Evolutionary conservation across 2,329 filamentous ascomycete species (phyloP).

Genomic region (Hypoxylon sp.): DNA sequence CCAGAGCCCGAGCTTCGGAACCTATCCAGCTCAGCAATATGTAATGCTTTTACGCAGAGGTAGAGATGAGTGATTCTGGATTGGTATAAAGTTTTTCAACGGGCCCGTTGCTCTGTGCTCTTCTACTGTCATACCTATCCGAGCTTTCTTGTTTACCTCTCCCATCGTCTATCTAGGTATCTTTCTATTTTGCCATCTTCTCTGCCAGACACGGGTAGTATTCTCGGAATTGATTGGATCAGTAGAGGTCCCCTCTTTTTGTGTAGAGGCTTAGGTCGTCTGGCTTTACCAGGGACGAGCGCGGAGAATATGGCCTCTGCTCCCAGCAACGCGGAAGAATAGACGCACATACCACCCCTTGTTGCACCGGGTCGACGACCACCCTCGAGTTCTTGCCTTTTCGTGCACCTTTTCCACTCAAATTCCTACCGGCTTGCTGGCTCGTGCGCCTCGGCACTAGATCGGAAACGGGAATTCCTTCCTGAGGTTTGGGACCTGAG

Average conservation of each 20-base stretch:
- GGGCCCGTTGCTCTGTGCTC: neutral
- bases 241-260: neutral
- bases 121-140: no score
- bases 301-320: neutral
- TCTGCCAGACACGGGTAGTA: neutral
- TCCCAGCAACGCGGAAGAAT: neutral
- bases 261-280: neutral
- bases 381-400: neutral
- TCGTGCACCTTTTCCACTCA: neutral
- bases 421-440: neutral
- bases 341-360: neutral
- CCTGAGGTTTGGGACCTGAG: no score
- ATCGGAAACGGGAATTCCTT: neutral
- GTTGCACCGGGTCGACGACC: no score
- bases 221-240: neutral
- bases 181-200: neutral
- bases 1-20: neutral
- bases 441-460: neutral
- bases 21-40: no score
- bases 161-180: neutral
- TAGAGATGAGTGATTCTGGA: no score
- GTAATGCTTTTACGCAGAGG: no score
- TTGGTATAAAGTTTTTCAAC: neutral
- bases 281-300: neutral
- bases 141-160: neutral